Base-by-base conservation (phyloP, 192 early-diverging fungal species). In the Linnemannia schmuckeri region DNA sequence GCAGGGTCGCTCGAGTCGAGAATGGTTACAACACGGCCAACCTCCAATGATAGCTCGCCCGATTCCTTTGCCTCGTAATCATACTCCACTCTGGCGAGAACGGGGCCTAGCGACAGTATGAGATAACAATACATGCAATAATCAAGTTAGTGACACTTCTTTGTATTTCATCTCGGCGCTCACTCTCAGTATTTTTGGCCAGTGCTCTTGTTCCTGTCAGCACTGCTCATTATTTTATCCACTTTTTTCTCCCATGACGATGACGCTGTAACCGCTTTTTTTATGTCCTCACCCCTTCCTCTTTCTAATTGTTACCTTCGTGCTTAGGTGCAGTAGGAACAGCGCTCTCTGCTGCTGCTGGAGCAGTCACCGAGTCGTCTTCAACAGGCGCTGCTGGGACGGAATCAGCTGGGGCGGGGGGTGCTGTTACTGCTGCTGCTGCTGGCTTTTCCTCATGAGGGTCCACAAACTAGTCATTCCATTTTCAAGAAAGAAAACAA, bases 61-160 rank as follows among this genome's bases (percentile, higher is more conserved):
- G 89, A 77, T 46, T 92, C 92, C 77, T 88, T 82, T 27, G 93
- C 93, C 66, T 93, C 94, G 79, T 95, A 96, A 90, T 96, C 95
- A 76, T 94, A 89, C 52, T 94, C 86, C 12, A 96, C 92, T 70
- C 91, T 88, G 61, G 95, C 95, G 46, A 94, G 72, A 1, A 79
- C 77, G 1, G 88, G 84, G 61, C 80, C 86, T 88, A 33, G 41
- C 74, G 49, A 84, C 42, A 35, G 20, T 37, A 30, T 69, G 35
- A 35, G 2, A 46, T 3, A 35, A 77, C 1, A 68, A 44, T 38
- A 30, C 24, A 49, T 30, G 52, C 13, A 52, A 37, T n/a, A 30
- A 57, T 27, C 55, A 57, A 30, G 61, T 66, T 66, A 66, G 30
- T 12, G 30, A 33, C 61, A 33, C 30, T 63, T 63, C 33, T 33